These are phyloP conservation scores for Dysphania ambrosioides DNA, from an alignment of 148 eudicot genomes.

Conservation along the genomic window DNA sequence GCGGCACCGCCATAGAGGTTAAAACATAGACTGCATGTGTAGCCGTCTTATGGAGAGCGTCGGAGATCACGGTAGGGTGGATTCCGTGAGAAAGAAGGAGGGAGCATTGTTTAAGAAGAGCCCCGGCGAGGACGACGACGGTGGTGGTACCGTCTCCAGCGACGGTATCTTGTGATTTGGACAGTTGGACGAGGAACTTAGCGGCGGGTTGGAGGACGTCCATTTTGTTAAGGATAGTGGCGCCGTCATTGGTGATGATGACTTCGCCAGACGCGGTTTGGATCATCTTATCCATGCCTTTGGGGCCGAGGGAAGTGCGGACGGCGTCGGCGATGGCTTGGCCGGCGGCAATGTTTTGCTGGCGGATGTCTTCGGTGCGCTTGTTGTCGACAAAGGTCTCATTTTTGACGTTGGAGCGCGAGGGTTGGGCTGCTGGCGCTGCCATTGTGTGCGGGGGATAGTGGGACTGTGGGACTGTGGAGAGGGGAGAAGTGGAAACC, in stretches of 20 bases:
- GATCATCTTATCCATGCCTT: conserved; percentile 98
- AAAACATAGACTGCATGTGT: conserved; percentile 61
- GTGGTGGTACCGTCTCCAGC: conserved; percentile 94
- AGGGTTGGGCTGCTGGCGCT: conserved; percentile 36
- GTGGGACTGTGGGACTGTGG: too few relatives aligned
- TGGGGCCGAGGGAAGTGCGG: too few relatives aligned
- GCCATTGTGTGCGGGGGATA: conserved; percentile 52
- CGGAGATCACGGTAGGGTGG: conserved; percentile 84
- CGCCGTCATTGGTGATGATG: conserved; percentile 94
- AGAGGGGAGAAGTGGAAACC: too few relatives aligned
- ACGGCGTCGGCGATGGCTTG: conserved; percentile 68
- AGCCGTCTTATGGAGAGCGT: conserved; percentile 61
- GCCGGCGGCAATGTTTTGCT: conserved; percentile 71
- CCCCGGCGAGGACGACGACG: conserved; percentile 83
- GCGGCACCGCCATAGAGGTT: conserved; percentile 86
- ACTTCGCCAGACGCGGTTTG: conserved; percentile 87
- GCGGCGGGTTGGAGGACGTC: conserved; percentile 95
- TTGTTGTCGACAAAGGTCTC: conserved; percentile 83
- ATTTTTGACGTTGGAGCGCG: conserved; percentile 35
- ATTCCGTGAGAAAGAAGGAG: conserved; percentile 52
- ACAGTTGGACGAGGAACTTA: conserved; percentile 84
- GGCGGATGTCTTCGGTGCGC: conserved; percentile 82
- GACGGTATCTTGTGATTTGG: conserved; percentile 77
- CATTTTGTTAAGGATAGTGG: conserved; percentile 83
- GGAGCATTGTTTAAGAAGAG: conserved; percentile 59